A percentile compares a stretch with the other conserved stretches of the same genome.
Conservation (phyloP, 2,329 filamentous ascomycete genomes). For the Moelleriella libera region DNA sequence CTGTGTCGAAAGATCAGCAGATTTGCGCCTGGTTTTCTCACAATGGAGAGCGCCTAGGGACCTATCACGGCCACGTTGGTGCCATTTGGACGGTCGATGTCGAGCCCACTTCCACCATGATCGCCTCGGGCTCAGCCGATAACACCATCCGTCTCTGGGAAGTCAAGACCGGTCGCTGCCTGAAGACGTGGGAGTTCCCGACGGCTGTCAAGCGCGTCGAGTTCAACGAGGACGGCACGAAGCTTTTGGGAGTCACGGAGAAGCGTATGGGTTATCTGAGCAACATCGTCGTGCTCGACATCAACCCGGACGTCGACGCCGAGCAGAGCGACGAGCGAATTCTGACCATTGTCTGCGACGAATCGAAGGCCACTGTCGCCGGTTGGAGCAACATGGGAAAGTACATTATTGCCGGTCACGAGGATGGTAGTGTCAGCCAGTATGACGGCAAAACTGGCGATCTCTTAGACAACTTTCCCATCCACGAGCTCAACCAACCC, state of each 20-base stretch:
- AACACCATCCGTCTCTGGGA: slow-evolving; percentile 98
- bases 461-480: slow-evolving; percentile 63
- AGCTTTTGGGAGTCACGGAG: slow-evolving; percentile 88
- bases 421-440: slow-evolving; percentile 82
- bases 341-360: slow-evolving; percentile 81
- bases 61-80: slow-evolving; percentile 93
- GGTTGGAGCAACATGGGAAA: slow-evolving; percentile 90
- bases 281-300: slow-evolving; percentile 85
- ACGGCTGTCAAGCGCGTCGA: slow-evolving; percentile 97
- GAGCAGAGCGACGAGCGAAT: slow-evolving; percentile 73
- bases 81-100: slow-evolving; percentile 98
- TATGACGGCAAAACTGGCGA: slow-evolving; percentile 91
- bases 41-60: slow-evolving; percentile 94
- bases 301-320: slow-evolving; percentile 69
- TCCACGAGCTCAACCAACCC: slow-evolving; percentile 69
- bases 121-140: slow-evolving; percentile 92
- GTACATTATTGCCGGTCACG: slow-evolving; percentile 96
- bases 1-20: slow-evolving; percentile 88
- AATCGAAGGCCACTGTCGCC: slow-evolving; percentile 94
- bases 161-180: slow-evolving; percentile 75
- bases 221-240: slow-evolving; percentile 86
- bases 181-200: slow-evolving; percentile 96
- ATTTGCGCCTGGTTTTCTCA: slow-evolving; percentile 95
- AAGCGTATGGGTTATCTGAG: slow-evolving; percentile 95
- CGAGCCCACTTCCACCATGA: slow-evolving; percentile 78